phyloP scores from a whole-genome alignment of 2,329 filamentous ascomycete genomes.

The Geosmithia putterillii region DNA sequence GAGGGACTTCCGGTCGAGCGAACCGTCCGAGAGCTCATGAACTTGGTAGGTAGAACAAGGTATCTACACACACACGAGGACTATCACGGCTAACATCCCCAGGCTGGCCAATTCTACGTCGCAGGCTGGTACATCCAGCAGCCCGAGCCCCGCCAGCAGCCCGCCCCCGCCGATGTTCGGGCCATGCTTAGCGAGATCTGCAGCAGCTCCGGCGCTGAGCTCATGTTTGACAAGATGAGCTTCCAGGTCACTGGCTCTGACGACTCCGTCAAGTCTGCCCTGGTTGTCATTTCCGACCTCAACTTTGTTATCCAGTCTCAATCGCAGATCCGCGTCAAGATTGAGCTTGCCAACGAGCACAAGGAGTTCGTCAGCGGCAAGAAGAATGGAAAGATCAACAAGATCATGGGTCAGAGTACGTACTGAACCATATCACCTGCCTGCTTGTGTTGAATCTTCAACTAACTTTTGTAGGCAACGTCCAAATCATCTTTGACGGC shows the following conservation, averaged over 20 bases:
- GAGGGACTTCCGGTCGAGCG: conserved; percentile 92
- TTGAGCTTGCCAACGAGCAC: conserved; percentile 97
- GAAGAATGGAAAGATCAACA: conserved; percentile 99
- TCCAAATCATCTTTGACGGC: conserved; percentile 97
- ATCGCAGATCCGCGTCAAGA: conserved; percentile 93
- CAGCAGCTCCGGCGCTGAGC: conserved; percentile 88
- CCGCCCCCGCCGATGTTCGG: conserved; percentile 62
- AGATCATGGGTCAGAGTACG: conserved; percentile 93
- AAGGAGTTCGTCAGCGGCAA: conserved; percentile 99
- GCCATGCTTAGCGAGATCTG: conserved; percentile 94
- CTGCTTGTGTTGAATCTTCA: neutral
- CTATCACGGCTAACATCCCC: conserved; percentile 10
- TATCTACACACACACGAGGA: neutral
- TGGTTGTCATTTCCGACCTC: conserved; percentile 86
- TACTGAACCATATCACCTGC: neutral
- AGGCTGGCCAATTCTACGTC: conserved; percentile 96
- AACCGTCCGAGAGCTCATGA: conserved; percentile 92
- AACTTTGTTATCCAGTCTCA: conserved; percentile 77
- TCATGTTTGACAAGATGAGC: conserved; percentile 86
- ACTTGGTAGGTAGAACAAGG: conserved; percentile 48
- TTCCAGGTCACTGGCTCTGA: conserved; percentile 94
- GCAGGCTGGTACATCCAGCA: conserved; percentile 91
- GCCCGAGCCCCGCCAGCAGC: conserved; percentile 49
- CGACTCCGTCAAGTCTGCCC: conserved; percentile 89
- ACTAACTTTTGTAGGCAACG: conserved; percentile 49